A percentile compares a stretch with the other conserved stretches of the same genome.
phyloP scores from a whole-genome alignment of 2,329 filamentous ascomycete genomes.

The Diaporthe sp. region DNA sequence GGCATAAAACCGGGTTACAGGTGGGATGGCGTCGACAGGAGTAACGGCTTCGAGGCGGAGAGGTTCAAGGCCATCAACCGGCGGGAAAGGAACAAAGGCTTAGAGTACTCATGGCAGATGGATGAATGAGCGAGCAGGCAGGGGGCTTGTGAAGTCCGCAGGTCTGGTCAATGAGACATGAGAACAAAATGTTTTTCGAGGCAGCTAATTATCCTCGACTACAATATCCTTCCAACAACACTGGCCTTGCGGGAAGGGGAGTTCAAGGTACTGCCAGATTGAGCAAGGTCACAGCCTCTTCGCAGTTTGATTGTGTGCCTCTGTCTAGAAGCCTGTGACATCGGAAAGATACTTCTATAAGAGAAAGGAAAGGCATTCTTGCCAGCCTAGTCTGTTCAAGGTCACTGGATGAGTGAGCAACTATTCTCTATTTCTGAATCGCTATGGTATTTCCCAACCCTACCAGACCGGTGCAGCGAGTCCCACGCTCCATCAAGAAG shows the following conservation, averaged over 20 bases:
- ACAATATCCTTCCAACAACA: not conserved
- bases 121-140: constrained; percentile 75
- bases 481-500: not conserved
- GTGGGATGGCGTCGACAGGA: constrained; percentile 97
- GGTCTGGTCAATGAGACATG: not conserved
- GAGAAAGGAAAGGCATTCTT: not conserved
- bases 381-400: not conserved
- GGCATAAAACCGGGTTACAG: constrained; percentile 91
- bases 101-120: constrained; percentile 97
- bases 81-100: constrained; percentile 79
- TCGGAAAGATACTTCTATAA: not conserved
- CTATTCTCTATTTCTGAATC: constrained; percentile 18
- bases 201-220: not conserved
- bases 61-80: constrained; percentile 91
- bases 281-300: not conserved
- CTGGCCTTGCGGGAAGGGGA: not conserved
- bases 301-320: not conserved
- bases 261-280: not conserved
- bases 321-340: not conserved
- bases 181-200: not conserved
- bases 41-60: constrained; percentile 93
- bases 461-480: constrained; percentile 20
- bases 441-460: not conserved
- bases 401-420: not conserved
- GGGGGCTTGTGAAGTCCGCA: not conserved